phyloP scores from a whole-genome alignment of 192 early-diverging fungal species.

The Allomyces javanicus region DNA sequence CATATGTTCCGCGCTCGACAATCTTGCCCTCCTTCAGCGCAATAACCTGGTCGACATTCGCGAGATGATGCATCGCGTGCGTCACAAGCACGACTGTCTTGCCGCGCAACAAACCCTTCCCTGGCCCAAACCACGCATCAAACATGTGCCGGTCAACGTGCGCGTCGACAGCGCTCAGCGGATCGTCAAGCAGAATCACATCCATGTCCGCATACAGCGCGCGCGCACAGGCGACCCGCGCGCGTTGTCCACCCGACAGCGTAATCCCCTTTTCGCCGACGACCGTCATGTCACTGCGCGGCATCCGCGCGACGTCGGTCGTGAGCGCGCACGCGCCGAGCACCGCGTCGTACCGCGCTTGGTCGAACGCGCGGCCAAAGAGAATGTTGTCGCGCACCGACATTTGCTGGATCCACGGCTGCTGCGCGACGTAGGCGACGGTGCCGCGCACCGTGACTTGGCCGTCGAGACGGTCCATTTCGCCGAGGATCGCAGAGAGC shows the following conservation, averaged over 20 bases:
- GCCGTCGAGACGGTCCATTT: slow-evolving; percentile 21
- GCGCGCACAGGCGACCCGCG: slow-evolving; percentile 42
- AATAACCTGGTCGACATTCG: slow-evolving; percentile 1
- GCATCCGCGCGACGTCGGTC: slow-evolving; percentile 32
- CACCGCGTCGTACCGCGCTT: slow-evolving; percentile 27
- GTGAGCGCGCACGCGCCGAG: slow-evolving; percentile 32
- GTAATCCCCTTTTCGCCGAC: slow-evolving; percentile 48
- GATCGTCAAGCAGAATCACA: slow-evolving; percentile 50
- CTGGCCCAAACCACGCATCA: slow-evolving; percentile 24
- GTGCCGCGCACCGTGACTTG: slow-evolving; percentile 13
- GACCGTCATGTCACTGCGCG: slow-evolving; percentile 27
- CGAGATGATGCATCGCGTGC: slow-evolving; percentile 13
- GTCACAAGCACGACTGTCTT: slow-evolving; percentile 16
- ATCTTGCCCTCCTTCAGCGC: background rate
- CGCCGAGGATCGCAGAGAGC: slow-evolving; percentile 11
- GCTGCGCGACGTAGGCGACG: slow-evolving; percentile 38
- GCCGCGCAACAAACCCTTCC: slow-evolving; percentile 1
- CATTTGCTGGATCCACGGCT: slow-evolving; percentile 47
- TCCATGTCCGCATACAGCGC: slow-evolving; percentile 48
- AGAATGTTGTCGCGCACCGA: slow-evolving; percentile 45
- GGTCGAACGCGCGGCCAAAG: slow-evolving; percentile 35
- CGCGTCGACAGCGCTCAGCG: slow-evolving; percentile 45
- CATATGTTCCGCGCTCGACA: background rate
- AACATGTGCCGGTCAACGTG: slow-evolving; percentile 42
- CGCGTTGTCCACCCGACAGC: slow-evolving; percentile 39